Conservation (phyloP, 2,329 filamentous ascomycete species). For the Claviceps fusiformis region DNA sequence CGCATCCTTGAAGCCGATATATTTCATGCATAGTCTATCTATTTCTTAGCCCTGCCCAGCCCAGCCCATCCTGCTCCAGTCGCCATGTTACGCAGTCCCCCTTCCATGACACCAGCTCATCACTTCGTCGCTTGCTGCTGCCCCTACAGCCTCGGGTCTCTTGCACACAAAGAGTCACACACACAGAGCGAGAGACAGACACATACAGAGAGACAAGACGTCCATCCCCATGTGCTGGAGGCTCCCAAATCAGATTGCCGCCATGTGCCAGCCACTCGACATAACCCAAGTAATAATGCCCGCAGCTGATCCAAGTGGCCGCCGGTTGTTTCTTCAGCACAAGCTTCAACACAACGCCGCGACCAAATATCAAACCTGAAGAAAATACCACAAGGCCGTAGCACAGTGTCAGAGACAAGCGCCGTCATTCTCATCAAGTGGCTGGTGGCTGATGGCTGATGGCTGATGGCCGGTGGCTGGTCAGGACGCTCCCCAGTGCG, state of each 20-base stretch:
- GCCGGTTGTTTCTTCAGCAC: background rate
- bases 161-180: background rate
- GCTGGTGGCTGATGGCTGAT: background rate
- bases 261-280: background rate
- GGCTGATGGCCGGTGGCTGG: background rate
- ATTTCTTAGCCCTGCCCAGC: constrained; percentile 2
- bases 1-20: background rate
- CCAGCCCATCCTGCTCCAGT: background rate
- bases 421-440: background rate
- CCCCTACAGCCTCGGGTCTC: background rate
- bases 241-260: background rate
- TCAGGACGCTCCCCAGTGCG: background rate
- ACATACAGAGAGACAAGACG: too few species aligned
- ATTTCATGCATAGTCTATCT: constrained; percentile 11
- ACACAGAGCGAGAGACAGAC: too few species aligned
- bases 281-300: background rate
- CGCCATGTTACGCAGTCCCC: background rate
- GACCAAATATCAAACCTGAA: background rate
- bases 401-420: background rate
- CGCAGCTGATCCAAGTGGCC: background rate
- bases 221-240: background rate
- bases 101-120: background rate
- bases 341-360: background rate
- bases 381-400: background rate
- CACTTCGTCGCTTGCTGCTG: background rate